Evolutionary conservation across 179 eudicot species (phyloP).

Genomic region (Spinacia oleracea): DNA sequence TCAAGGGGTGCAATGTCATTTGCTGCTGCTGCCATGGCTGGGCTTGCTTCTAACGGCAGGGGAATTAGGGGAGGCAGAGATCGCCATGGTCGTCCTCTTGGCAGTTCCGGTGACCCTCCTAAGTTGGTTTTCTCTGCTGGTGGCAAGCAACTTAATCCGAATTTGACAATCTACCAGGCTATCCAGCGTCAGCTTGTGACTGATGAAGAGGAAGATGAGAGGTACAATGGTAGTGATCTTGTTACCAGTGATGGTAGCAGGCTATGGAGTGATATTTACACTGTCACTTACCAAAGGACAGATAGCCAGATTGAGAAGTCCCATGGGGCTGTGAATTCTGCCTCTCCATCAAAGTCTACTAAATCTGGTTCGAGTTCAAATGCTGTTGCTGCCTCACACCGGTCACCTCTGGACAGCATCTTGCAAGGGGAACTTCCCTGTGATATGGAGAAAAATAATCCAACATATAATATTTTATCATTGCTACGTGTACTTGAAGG

Average conservation of each 20-base stretch:
- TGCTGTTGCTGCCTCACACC: conserved; percentile 41
- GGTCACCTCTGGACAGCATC: conserved; percentile 83
- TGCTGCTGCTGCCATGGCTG: conserved; percentile 99
- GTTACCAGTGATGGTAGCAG: conserved; percentile 85
- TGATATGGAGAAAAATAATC: conserved; percentile 79
- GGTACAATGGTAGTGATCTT: conserved; percentile 56
- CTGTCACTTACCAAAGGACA: conserved; percentile 75
- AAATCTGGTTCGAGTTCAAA: conserved; percentile 49
- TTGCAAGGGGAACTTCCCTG: conserved; percentile 95
- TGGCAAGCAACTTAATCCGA: conserved; percentile 82
- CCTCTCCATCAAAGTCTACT: conserved; percentile 46
- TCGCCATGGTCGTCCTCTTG: conserved; percentile 65
- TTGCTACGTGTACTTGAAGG: conserved; percentile 86
- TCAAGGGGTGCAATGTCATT: conserved; percentile 98
- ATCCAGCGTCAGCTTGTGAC: conserved; percentile 83
- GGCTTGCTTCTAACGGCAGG: conserved; percentile 83
- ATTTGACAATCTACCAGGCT: conserved; percentile 95
- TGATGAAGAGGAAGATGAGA: conserved; percentile 91
- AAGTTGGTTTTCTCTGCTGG: conserved; percentile 77
- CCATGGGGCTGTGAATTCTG: conserved; percentile 43
- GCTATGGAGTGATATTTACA: conserved; percentile 83
- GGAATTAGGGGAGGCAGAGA: conserved; percentile 79
- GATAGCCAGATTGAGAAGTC: conserved; percentile 63
- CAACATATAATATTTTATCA: conserved; percentile 82
- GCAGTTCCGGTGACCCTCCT: conserved; percentile 62